Evolutionary conservation across 257 asterid species (phyloP), one percentile per base, ranked within the genome.

Genomic region (Schizonepeta tenuifolia): DNA sequence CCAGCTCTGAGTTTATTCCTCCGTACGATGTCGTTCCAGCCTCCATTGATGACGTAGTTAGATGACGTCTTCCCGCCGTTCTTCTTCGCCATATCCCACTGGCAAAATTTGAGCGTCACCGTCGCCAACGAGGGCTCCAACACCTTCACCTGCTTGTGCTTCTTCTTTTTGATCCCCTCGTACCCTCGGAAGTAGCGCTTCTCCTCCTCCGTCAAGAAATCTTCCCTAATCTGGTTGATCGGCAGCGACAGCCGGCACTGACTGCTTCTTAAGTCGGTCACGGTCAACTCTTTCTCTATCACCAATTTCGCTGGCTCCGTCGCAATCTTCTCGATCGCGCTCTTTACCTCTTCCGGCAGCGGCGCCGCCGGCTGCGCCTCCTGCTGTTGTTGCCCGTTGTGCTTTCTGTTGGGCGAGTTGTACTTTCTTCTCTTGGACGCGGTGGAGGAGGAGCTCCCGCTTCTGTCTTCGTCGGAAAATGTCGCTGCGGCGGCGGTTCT

Each of bases 41-140:
- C 38, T 17, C 70, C 65, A 18, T 57, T 72, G 47, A 78, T 47
- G 36, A 67, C 66, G 70, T 72, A 78, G 12, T 31, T 28, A 0
- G 12, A 36, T 3, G 58, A 38, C 12, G 24, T 22, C 55, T 44
- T 54, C 35, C 7, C 31, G 7, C 65, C 43, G 1, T 38, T 9
- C 2, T 2, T 7, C 58, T 58, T 72, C 47, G 3, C 12, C 71
- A 70, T 70, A 41, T 46, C 65, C 78, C 82, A 72, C 49, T 7
- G 62, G 14, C 35, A 9, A 22, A 78, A 2, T 6, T 49, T 73
- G 38, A n/a, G 40, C 49, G 0, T 13, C 26, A 10, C 24, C 55
- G 0, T 0, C 1, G 4, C 14, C 64, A 56, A 9, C 26, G 44
- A 64, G 7, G 81, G 70, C 18, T 77, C 78, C 4, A 72, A 50